Conservation (phyloP, 2,329 filamentous ascomycete species). For the Dactylellina haptotyla region DNA sequence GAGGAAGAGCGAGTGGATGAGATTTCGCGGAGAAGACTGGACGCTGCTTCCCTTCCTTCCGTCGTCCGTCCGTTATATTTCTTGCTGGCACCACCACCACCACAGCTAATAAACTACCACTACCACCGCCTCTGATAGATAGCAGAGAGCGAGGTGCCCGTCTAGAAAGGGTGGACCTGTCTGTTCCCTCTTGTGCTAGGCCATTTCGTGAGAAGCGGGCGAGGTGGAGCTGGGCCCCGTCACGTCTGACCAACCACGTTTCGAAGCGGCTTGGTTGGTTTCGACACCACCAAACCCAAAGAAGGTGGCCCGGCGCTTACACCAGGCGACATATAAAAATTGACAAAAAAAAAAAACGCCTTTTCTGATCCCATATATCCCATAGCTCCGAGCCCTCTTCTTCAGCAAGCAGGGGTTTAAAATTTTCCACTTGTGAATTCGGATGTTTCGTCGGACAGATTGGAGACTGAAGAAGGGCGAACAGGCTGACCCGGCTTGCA, state of each 20-base stretch:
- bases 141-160: constrained; percentile 7
- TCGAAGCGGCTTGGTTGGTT: constrained; percentile 53
- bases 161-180: constrained; percentile 37
- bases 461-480: constrained; percentile 41
- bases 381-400: constrained; percentile 28
- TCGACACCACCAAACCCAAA: constrained; percentile 53
- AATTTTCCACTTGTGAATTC: constrained; percentile 32
- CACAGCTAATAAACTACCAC: not conserved
- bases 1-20: too few relatives aligned
- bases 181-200: not conserved
- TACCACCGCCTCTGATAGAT: too few relatives aligned
- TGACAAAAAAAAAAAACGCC: not conserved
- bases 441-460: constrained; percentile 15
- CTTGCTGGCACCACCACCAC: too few relatives aligned
- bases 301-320: constrained; percentile 50
- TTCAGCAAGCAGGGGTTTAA: not conserved
- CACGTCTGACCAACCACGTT: constrained; percentile 53
- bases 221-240: constrained; percentile 45
- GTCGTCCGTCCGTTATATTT: too few relatives aligned
- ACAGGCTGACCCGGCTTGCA: constrained; percentile 42
- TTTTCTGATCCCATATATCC: constrained; percentile 40
- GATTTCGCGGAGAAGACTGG: too few relatives aligned
- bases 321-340: constrained; percentile 39
- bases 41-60: too few relatives aligned
- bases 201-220: constrained; percentile 31